These are phyloP conservation scores for Mrakia gelida DNA, from an alignment of 768 basidiomycete genomes.

Conservation along the genomic window DNA sequence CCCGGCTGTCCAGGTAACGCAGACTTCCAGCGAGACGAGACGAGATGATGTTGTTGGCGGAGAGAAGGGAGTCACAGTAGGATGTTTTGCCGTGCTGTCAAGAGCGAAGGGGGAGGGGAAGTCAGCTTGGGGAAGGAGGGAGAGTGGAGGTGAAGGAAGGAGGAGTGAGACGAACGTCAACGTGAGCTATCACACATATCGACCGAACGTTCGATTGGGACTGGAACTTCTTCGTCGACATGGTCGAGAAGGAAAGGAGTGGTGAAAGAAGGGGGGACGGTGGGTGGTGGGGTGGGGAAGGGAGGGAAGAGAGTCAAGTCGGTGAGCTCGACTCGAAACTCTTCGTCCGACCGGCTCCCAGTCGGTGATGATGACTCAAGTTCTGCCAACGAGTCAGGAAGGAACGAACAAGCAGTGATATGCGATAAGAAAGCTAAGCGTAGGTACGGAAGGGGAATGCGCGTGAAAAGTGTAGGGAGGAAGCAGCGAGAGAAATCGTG, in stretches of 20 bases:
- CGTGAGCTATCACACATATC: constrained; percentile 33
- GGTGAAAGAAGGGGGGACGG: neutral
- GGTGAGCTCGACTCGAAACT: neutral
- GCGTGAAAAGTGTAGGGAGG: neutral
- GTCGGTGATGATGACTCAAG: neutral
- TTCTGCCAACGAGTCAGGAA: neutral
- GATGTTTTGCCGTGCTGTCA: constrained; percentile 77
- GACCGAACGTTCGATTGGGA: constrained; percentile 30
- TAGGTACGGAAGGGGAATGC: neutral
- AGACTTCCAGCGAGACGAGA: constrained; percentile 91
- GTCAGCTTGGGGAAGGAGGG: neutral
- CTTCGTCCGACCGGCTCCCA: neutral
- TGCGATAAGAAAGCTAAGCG: neutral
- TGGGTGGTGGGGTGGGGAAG: neutral
- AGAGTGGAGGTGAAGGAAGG: neutral
- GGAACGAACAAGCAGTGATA: neutral
- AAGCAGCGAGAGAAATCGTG: neutral
- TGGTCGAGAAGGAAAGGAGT: neutral
- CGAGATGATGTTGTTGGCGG: constrained; percentile 97
- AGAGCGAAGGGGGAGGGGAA: constrained; percentile 38
- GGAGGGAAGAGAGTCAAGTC: neutral
- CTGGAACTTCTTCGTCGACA: constrained; percentile 31
- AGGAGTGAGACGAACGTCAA: constrained; percentile 16
- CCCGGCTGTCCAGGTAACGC: constrained; percentile 87
- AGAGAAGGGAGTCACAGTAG: constrained; percentile 87